Evolutionary conservation across 352 stramenopile species (phyloP).

Genomic region (Phytophthora europaea): DNA sequence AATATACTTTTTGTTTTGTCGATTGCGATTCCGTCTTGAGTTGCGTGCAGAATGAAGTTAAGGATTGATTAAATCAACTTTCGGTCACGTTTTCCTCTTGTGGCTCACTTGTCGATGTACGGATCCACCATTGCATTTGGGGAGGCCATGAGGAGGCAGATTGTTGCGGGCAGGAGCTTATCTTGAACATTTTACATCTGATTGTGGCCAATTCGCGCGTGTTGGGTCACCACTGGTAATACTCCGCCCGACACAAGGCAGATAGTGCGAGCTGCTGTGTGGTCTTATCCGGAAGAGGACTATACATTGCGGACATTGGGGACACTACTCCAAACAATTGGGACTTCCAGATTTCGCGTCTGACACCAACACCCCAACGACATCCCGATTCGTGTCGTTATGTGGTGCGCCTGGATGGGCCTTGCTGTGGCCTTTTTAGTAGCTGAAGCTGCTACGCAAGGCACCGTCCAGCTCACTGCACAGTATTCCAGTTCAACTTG

Average conservation of each 20-base stretch:
- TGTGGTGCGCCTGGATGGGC: not conserved
- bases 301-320: not conserved
- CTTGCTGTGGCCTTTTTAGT: not conserved
- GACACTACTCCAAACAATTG: not conserved
- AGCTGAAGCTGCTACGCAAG: not conserved
- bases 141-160: not conserved
- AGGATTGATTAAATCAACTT: not conserved
- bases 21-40: no score
- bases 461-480: not conserved
- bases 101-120: not conserved
- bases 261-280: not conserved
- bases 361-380: not conserved
- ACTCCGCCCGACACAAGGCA: not conserved
- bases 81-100: not conserved
- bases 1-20: no score
- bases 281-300: conserved; percentile 2
- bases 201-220: not conserved
- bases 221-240: not conserved
- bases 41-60: no score
- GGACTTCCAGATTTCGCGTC: not conserved
- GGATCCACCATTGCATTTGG: not conserved
- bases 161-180: not conserved
- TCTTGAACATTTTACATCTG: not conserved
- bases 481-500: not conserved
- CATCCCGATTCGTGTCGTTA: not conserved